Evolutionary conservation across 257 asterid genomes (phyloP).

Genomic region (Hygrophila difformis): DNA sequence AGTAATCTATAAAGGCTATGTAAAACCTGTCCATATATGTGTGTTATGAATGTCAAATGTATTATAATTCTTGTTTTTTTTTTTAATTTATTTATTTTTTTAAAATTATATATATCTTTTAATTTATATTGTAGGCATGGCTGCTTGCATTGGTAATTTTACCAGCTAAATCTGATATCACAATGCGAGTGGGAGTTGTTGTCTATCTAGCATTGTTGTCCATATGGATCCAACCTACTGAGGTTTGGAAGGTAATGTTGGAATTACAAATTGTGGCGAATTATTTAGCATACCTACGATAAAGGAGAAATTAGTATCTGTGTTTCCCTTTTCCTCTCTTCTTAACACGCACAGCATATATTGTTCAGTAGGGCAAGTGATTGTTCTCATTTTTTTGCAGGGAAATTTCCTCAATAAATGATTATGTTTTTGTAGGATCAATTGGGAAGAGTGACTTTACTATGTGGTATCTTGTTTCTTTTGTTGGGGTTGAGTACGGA

Average conservation of each 20-base stretch:
- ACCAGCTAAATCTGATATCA: constrained; percentile 65
- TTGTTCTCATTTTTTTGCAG: constrained; percentile 33
- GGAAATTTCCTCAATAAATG: constrained; percentile 31
- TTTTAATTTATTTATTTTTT: neutral
- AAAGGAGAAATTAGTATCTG: too few species aligned
- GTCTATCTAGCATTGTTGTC: constrained; percentile 52
- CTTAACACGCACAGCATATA: too few species aligned
- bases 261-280: constrained; percentile 1
- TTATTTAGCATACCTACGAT: constrained; percentile 3
- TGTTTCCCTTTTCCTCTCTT: too few species aligned
- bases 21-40: too few species aligned
- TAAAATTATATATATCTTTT: too few species aligned
- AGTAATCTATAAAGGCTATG: too few species aligned
- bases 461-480: constrained; percentile 73
- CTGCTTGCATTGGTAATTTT: constrained; percentile 71
- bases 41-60: too few species aligned
- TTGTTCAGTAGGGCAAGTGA: too few species aligned
- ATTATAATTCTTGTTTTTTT: constrained; percentile 12
- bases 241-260: constrained; percentile 77
- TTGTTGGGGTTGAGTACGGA: constrained; percentile 80
- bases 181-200: constrained; percentile 63
- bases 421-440: constrained; percentile 80
- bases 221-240: constrained; percentile 64
- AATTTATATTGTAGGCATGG: constrained; percentile 79
- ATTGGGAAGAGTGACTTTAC: constrained; percentile 80